A percentile compares a stretch with the other conserved stretches of the same genome.
phyloP scores from a whole-genome alignment of 371 early-diverging fungal species.

The Mucor velutinosus region DNA sequence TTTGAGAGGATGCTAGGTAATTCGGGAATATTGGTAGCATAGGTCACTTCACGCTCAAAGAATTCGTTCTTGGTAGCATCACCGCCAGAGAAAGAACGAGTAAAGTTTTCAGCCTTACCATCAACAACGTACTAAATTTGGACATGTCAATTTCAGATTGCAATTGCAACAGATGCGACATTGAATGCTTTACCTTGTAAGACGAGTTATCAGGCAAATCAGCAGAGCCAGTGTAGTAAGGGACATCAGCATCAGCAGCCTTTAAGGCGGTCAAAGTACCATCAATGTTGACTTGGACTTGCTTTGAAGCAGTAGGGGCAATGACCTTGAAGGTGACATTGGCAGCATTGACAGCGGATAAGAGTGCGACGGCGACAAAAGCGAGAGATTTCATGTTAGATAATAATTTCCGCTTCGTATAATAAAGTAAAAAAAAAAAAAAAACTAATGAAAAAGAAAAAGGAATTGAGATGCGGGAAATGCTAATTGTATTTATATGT shows the following conservation, averaged over 20 bases:
- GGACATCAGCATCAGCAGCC: conserved; percentile 48
- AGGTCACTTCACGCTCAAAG: conserved; percentile 49
- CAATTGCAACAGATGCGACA: neutral
- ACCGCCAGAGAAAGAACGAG: conserved; percentile 41
- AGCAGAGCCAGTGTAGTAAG: conserved; percentile 50
- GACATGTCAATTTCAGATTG: neutral
- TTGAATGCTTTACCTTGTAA: conserved; percentile 41
- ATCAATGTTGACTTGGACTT: conserved; percentile 49
- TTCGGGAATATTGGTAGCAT: conserved; percentile 54
- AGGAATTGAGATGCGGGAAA: conserved; percentile 3
- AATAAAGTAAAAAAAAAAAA: conserved; percentile 10
- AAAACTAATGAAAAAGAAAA: conserved; percentile 11
- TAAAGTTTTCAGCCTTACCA: conserved; percentile 48
- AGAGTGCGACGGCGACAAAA: conserved; percentile 19
- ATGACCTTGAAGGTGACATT: conserved; percentile 50
- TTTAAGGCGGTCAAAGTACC: conserved; percentile 37
- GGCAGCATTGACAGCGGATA: conserved; percentile 26
- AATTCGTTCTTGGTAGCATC: conserved; percentile 54
- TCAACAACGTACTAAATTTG: conserved; percentile 44
- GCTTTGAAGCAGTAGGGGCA: conserved; percentile 42
- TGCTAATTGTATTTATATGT: conserved; percentile 5
- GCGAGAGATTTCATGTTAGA: conserved; percentile 32
- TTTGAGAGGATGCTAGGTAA: conserved; percentile 53
- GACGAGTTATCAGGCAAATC: conserved; percentile 38
- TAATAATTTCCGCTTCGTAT: neutral